These are phyloP conservation scores for Fusarium duplospermum DNA, from an alignment of 2,329 filamentous ascomycete species.

Conservation along the genomic window DNA sequence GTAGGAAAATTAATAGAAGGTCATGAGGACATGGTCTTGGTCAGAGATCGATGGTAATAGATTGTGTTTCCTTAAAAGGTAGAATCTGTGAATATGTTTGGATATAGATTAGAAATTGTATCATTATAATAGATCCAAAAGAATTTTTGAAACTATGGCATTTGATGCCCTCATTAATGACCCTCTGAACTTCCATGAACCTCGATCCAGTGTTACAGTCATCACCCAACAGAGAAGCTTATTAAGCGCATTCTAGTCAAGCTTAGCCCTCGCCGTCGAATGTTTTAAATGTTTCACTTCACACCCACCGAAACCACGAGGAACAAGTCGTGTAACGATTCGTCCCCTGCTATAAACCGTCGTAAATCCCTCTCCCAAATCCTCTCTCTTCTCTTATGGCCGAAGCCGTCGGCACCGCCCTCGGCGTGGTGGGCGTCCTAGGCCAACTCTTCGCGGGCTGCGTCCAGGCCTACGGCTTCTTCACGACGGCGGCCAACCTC, in stretches of 20 bases:
- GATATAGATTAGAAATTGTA: not conserved
- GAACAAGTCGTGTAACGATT: not conserved
- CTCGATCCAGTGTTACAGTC: not conserved
- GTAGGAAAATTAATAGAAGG: not conserved
- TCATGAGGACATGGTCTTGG: not conserved
- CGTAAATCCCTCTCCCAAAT: not conserved
- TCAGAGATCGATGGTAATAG: not conserved
- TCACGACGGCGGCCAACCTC: constrained; percentile 56
- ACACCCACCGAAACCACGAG: not conserved
- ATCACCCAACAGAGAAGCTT: not conserved
- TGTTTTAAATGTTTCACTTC: not conserved
- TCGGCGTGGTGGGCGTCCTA: constrained; percentile 58
- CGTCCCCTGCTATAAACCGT: not conserved
- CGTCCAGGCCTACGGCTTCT: constrained; percentile 59
- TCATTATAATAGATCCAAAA: not conserved
- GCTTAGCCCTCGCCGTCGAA: constrained; percentile 1
- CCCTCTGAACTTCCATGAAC: not conserved
- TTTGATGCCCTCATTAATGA: not conserved
- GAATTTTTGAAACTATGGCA: not conserved
- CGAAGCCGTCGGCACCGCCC: constrained; percentile 56
- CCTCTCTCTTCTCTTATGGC: constrained; percentile 37
- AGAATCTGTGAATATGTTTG: not conserved
- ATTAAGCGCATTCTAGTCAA: constrained; percentile 22
- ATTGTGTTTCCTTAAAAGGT: not conserved
- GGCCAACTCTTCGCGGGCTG: constrained; percentile 61